Conservation (phyloP, 371 early-diverging fungal genomes). For the Thermomucor indicae-seudaticae region DNA sequence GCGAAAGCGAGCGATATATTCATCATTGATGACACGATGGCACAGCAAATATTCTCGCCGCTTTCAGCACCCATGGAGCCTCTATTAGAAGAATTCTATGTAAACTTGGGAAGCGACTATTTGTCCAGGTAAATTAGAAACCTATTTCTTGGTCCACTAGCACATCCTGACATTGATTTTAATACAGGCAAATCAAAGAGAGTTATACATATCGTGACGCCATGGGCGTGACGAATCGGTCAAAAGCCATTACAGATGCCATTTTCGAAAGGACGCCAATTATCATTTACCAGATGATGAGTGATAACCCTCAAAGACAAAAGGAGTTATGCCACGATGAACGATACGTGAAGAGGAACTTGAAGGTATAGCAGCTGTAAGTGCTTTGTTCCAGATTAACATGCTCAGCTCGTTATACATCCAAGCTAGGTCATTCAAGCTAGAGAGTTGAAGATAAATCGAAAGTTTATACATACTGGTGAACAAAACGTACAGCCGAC, state of each 20-base stretch:
- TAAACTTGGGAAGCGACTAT: slow-evolving; percentile 65
- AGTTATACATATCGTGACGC: slow-evolving; percentile 45
- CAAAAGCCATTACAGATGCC: slow-evolving; percentile 57
- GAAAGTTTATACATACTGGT: slow-evolving; percentile 59
- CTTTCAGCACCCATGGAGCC: slow-evolving; percentile 66
- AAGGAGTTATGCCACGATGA: slow-evolving; percentile 48
- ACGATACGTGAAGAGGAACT: slow-evolving; percentile 46
- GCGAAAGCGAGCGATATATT: slow-evolving; percentile 72
- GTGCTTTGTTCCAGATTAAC: neutral
- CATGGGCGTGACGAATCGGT: slow-evolving; percentile 41
- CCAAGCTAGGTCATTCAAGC: slow-evolving; percentile 41
- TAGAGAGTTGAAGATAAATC: slow-evolving; percentile 52
- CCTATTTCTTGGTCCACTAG: neutral
- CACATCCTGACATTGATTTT: neutral
- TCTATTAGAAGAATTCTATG: slow-evolving; percentile 64
- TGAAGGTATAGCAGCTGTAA: slow-evolving; percentile 27
- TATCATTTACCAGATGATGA: slow-evolving; percentile 55
- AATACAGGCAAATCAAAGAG: slow-evolving; percentile 40
- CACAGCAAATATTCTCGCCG: slow-evolving; percentile 74
- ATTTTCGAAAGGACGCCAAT: slow-evolving; percentile 77
- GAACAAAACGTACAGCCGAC: slow-evolving; percentile 57
- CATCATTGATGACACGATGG: slow-evolving; percentile 77
- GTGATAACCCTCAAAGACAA: slow-evolving; percentile 60
- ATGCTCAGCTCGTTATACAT: neutral
- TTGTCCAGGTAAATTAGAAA: slow-evolving; percentile 54